phyloP scores from a whole-genome alignment of 2,329 filamentous ascomycete species.

The Davidsoniella virescens region DNA sequence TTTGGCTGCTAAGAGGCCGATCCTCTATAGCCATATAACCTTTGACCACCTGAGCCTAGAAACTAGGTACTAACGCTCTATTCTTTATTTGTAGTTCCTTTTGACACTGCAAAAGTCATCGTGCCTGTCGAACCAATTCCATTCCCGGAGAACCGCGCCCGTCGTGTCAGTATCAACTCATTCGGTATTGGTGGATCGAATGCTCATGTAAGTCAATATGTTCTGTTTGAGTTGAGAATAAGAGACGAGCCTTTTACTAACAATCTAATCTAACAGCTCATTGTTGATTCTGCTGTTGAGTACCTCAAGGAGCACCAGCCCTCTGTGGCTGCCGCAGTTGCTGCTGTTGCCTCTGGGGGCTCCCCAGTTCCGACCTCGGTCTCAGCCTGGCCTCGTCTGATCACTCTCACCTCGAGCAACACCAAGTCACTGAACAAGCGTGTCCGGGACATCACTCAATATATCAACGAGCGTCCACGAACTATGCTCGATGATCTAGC shows the following conservation, averaged over 20 bases:
- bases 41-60: no score
- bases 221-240: conserved; percentile 28
- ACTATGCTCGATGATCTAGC: conserved; percentile 13
- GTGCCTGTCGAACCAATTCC: conserved; percentile 27
- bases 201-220: conserved; percentile 23
- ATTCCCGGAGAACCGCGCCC: conserved; percentile 29
- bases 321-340: neutral
- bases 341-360: neutral
- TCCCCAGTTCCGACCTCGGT: no score
- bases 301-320: neutral
- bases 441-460: conserved; percentile 1
- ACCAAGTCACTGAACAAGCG: neutral
- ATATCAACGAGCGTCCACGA: neutral
- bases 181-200: conserved; percentile 19
- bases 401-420: neutral
- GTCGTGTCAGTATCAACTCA: conserved; percentile 22
- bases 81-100: conserved; percentile 17
- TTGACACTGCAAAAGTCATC: conserved; percentile 33
- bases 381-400: neutral
- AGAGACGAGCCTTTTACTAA: neutral
- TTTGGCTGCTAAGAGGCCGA: no score
- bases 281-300: neutral
- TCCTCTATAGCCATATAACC: no score
- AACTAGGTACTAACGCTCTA: no score
- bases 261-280: neutral